These are phyloP conservation scores for Komagataella pastoris DNA, from an alignment of 805 yeast genomes.

Conservation along the genomic window DNA sequence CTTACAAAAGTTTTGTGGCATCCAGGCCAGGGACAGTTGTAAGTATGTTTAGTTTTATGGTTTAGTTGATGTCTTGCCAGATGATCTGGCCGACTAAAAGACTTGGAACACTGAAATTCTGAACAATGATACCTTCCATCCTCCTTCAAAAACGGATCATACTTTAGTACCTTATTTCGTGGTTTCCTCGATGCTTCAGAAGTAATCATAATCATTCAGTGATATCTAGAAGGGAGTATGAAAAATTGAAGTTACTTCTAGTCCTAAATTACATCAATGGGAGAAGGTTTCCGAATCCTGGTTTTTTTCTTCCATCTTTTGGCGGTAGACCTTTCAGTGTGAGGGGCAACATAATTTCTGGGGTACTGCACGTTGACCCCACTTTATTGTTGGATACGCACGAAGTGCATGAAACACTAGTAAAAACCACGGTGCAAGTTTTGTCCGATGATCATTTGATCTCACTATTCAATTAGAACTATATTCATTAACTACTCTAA, in stretches of 20 bases:
- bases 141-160: neutral
- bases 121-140: neutral
- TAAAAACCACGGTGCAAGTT: neutral
- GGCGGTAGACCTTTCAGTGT: neutral
- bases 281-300: neutral
- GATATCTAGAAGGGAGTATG: neutral
- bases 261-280: neutral
- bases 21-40: slow-evolving; percentile 29
- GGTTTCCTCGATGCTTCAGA: neutral
- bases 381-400: neutral
- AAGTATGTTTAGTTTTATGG: slow-evolving; percentile 29
- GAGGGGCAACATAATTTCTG: neutral
- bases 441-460: neutral
- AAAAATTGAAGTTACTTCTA: too few species aligned
- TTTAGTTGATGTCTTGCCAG: slow-evolving; percentile 40
- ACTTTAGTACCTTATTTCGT: neutral
- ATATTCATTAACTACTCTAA: neutral
- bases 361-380: neutral
- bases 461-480: neutral
- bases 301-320: neutral
- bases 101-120: slow-evolving; percentile 27
- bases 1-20: slow-evolving; percentile 44
- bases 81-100: slow-evolving; percentile 46
- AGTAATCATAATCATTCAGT: neutral
- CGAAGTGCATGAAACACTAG: neutral